Conservation (phyloP, 2,329 filamentous ascomycete genomes). For the Dryadomyces sulphureus region DNA sequence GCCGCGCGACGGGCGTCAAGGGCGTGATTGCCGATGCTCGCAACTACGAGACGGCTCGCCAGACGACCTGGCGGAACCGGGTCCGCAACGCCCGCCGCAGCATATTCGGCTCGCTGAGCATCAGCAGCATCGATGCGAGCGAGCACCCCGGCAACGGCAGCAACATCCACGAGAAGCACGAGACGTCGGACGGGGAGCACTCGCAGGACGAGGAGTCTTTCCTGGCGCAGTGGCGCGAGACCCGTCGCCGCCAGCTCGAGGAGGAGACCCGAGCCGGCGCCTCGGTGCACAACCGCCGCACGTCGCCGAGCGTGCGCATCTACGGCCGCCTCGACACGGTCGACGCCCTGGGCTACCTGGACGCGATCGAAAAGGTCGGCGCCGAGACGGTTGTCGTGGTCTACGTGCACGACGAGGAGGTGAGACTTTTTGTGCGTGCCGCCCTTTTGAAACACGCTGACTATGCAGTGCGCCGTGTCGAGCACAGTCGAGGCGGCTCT, state of each 20-base stretch:
- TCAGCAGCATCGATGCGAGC: constrained; percentile 16
- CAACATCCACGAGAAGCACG: constrained; percentile 1
- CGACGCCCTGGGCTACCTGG: constrained; percentile 84
- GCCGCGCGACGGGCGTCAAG: constrained; percentile 67
- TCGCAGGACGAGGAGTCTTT: constrained; percentile 56
- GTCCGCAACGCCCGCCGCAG: constrained; percentile 38
- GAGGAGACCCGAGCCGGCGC: constrained; percentile 29
- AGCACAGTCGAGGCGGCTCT: constrained; percentile 67
- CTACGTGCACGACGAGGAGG: constrained; percentile 79
- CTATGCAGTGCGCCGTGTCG: constrained; percentile 58
- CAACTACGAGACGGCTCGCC: constrained; percentile 55
- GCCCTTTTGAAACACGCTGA: not conserved
- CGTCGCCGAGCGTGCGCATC: constrained; percentile 60
- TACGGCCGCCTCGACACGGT: constrained; percentile 74
- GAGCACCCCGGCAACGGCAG: constrained; percentile 19
- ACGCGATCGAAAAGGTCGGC: constrained; percentile 82
- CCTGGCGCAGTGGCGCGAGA: constrained; percentile 72
- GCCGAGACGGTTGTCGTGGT: constrained; percentile 77
- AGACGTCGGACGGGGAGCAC: constrained; percentile 27
- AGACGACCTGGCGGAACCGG: constrained; percentile 36
- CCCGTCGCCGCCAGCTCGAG: constrained; percentile 64
- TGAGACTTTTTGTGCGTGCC: constrained; percentile 27
- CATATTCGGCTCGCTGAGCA: constrained; percentile 30
- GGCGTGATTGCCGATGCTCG: constrained; percentile 76
- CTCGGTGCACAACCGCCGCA: constrained; percentile 44